Evolutionary conservation across 371 early-diverging fungal genomes (phyloP), one percentile per base, ranked within the genome.

Genomic region (Thermomucor indicae-seudaticae): DNA sequence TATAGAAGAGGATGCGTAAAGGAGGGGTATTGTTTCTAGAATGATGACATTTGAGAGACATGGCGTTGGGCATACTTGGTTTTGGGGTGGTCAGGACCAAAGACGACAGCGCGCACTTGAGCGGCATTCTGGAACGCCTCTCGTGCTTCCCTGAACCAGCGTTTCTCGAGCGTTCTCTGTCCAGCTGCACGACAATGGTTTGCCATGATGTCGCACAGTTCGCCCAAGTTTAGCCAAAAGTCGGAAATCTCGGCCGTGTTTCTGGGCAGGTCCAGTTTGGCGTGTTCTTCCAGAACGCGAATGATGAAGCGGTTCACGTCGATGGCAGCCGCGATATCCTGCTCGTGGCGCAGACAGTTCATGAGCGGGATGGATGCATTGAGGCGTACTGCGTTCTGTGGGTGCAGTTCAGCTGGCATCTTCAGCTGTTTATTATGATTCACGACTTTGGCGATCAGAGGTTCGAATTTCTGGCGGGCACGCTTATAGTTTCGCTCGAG

Each of bases 241-340:
- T 85, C 85, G 23, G 80, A 80, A 24, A 83, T 65, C 22, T 82
- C 79, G 23, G 84, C 72, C 22, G 81, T 78, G 50, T 80, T 66
- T 24, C 46, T 55, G 7, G 87, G 79, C n/a, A 85, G 57, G 17
- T 72, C 65, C 4, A 54, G 32, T 1, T 45, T 41, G 11, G 68
- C 58, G 32, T 66, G 57, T 11, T 65, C 55, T n/a, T 64, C 61
- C 45, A 74, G 50, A 22, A 60, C 37, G 20, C 68, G 59, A n/a
- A 83, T 30, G 14, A 83, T 75, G 14, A 72, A 53, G 19, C 70
- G 60, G 62, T 77, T 82, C 49, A 76, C 65, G 17, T 75, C 64
- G 38, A 84, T 72, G 6, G 86, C 81, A 1, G 72, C 75, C 51
- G 72, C 72, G 44, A 72, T 38, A 39, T 85, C 76, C 27, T 68